These are phyloP conservation scores for Cyclocybe aegerita DNA, from an alignment of 768 basidiomycete species.

Conservation along the genomic window DNA sequence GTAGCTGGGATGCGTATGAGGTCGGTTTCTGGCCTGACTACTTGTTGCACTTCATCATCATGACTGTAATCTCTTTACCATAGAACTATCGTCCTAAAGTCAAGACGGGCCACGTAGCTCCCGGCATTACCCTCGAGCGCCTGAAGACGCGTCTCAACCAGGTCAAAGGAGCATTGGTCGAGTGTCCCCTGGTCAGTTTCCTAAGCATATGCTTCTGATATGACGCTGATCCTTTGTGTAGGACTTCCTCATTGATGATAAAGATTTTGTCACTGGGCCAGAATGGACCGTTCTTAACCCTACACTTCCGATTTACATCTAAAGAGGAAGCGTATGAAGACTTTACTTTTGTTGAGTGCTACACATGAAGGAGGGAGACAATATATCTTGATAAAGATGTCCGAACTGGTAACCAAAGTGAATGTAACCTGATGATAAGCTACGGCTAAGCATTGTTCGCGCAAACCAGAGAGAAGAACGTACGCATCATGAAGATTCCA, in stretches of 20 bases:
- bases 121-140: slow-evolving; percentile 60
- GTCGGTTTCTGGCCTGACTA: slow-evolving; percentile 36
- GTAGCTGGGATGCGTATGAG: slow-evolving; percentile 77
- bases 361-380: no score
- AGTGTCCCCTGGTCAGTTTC: slow-evolving; percentile 63
- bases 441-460: no score
- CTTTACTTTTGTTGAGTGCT: no score
- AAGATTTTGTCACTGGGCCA: slow-evolving; percentile 63
- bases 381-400: no score
- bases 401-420: no score
- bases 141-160: slow-evolving; percentile 75
- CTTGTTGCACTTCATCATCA: not conserved
- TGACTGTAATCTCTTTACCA: not conserved
- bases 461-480: no score
- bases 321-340: slow-evolving; percentile 11
- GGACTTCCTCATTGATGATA: slow-evolving; percentile 87
- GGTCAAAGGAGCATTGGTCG: slow-evolving; percentile 73
- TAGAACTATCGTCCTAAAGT: slow-evolving; percentile 76
- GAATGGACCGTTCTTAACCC: slow-evolving; percentile 79
- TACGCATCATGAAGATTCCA: no score
- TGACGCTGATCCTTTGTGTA: slow-evolving; percentile 24
- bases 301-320: slow-evolving; percentile 79
- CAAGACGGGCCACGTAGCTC: slow-evolving; percentile 79
- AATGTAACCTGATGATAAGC: no score
- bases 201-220: not conserved